Evolutionary conservation across 192 early-diverging fungal genomes (phyloP).

Genomic region (Anaeromyces robustus): DNA sequence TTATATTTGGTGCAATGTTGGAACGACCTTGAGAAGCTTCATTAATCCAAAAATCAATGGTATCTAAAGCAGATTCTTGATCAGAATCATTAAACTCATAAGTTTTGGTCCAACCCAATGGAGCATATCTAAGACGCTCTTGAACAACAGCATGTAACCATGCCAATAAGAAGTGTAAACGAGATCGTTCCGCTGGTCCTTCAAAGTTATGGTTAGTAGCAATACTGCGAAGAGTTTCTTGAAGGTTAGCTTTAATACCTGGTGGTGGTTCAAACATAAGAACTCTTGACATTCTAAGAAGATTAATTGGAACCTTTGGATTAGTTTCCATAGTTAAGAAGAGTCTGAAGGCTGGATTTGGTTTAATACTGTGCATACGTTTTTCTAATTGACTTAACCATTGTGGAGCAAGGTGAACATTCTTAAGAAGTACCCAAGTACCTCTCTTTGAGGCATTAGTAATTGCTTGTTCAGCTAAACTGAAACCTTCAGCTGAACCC

Average conservation of each 20-base stretch:
- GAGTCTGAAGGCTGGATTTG: constrained; percentile 71
- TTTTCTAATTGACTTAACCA: constrained; percentile 97
- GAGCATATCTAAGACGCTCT: constrained; percentile 92
- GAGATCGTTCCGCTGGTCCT: constrained; percentile 69
- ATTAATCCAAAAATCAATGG: constrained; percentile 89
- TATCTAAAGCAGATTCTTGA: constrained; percentile 72
- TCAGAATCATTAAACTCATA: constrained; percentile 99
- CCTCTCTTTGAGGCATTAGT: constrained; percentile 64
- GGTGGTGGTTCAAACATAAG: constrained; percentile 93
- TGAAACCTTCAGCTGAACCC: constrained; percentile 91
- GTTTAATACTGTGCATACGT: constrained; percentile 68
- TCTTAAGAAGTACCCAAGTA: constrained; percentile 93
- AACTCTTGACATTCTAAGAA: constrained; percentile 75
- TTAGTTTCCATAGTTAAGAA: constrained; percentile 98
- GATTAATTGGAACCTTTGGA: constrained; percentile 84
- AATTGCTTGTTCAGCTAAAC: constrained; percentile 80
- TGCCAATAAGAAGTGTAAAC: constrained; percentile 85
- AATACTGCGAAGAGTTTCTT: constrained; percentile 61
- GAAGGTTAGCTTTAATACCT: constrained; percentile 85
- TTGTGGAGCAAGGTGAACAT: constrained; percentile 86
- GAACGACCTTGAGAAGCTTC: constrained; percentile 54
- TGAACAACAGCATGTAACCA: constrained; percentile 93
- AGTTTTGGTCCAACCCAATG: constrained; percentile 90
- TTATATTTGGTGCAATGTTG: constrained; percentile 83
- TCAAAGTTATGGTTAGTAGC: constrained; percentile 27